phyloP scores from a whole-genome alignment of 495 filamentous ascomycete species.

The Aspergillus cavernicola region DNA sequence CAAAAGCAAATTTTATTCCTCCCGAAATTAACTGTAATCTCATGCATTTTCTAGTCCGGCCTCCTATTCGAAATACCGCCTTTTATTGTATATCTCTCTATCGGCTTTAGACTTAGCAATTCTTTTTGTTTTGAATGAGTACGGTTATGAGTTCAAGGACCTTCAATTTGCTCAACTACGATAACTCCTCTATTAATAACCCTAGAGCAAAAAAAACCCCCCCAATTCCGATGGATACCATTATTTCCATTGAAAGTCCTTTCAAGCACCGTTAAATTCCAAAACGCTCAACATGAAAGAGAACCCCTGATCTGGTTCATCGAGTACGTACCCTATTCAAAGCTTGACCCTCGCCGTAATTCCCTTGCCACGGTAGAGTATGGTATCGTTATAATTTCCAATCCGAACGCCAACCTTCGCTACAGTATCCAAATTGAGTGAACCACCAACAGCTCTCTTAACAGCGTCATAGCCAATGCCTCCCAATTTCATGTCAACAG shows the following conservation, averaged over 20 bases:
- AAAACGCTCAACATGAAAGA: neutral
- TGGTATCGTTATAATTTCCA: conserved; percentile 63
- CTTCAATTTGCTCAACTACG: neutral
- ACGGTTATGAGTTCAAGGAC: neutral
- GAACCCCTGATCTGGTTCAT: neutral
- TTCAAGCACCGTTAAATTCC: neutral
- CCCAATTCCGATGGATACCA: neutral
- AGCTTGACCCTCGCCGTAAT: conserved; percentile 71
- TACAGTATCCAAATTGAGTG: conserved; percentile 70
- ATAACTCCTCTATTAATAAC: no score
- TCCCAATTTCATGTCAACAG: conserved; percentile 72
- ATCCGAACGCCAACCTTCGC: conserved; percentile 68
- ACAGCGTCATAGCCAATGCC: conserved; percentile 81
- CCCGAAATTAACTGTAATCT: conserved; percentile 7
- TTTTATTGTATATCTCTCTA: neutral
- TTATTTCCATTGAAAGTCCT: neutral
- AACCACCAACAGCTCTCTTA: conserved; percentile 77
- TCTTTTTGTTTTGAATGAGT: neutral
- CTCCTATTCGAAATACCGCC: neutral
- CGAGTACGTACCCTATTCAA: no score
- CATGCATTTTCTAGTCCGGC: neutral
- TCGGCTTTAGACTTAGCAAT: conserved; percentile 3
- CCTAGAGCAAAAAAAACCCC: no score
- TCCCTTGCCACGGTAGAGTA: conserved; percentile 68
- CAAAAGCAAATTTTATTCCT: conserved; percentile 4